Base-by-base conservation (phyloP, 768 basidiomycete genomes). In the Mycena indigotica region DNA sequence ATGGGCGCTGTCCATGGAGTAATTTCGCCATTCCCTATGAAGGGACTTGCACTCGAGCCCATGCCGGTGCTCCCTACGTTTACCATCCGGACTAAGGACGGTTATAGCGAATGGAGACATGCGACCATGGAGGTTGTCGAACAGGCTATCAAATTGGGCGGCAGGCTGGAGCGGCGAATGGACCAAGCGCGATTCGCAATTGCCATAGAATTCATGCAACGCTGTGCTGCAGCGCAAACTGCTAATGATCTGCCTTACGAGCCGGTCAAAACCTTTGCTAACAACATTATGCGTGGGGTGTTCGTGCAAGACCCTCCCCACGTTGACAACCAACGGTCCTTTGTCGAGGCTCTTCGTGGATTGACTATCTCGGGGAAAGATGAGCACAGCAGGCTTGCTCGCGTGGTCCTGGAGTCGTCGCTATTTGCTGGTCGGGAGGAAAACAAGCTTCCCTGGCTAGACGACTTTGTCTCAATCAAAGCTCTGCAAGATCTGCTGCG, bases 151-250 rank as follows among this genome's bases (percentile, higher is more conserved):
- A 41, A 56, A 23, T 24, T 63, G 5, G 26, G 53, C 26, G 55
- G 52, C 2, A 51, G 52, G 32, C 28, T 63, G 41, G 55, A 63
- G n/a, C 48, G 44, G 23, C 32, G 58, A 8, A 25, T 60, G 10
- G 62, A 57, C 15, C 58, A 63, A 13, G 58, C 52, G 10, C 62
- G 62, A 6, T 50, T 63, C 2, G 55, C 35, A 1, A 55, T 63
- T 24, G 28, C 52, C 15, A 29, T 51, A 1, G 58, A 63, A 44
- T 63, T 63, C 16, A 30, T 63, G 28, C 48, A 57, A 44, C 35
- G 51, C 5, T 58, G 32, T 25, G 25, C 24, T 17, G 25, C 50
- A 16, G 55, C 15, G 16, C 26, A 41, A n/a, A 26, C 28, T 0
- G 38, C 19, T 4, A 13, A 35, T 17, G 50, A 51, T 21, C 44